Evolutionary conservation across 169 alveolate species (phyloP), one percentile per base, ranked within the genome.

Genomic region (Plasmodium malariae): DNA sequence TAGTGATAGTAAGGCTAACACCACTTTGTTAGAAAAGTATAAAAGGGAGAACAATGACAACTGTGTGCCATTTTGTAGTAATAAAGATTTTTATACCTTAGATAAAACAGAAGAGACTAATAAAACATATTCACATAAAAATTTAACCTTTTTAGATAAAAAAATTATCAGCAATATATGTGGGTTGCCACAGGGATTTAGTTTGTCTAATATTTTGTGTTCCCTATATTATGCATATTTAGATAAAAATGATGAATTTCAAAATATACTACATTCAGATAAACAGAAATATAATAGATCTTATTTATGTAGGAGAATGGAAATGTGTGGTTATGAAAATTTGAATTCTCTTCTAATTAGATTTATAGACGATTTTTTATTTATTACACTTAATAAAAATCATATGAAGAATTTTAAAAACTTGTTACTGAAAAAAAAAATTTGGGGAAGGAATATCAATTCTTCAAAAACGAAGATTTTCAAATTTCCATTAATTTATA

Each of bases 181-280:
- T 40, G 92, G 92, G 3, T 24, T 86, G 17, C 92, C 92, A 59
- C 92, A 86, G 43, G 92, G 92, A 11, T 86, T 86, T 54, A 55
- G 69, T 21, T 70, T 86, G 36, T 86, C 92, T 24, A 86, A 86
- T 72, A 86, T 86, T 2, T 26, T 86, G 14, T 86, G 92, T 4
- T 68, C 92, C 37, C 48, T 86, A 14, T 86, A 86, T 74, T 86
- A 86, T 32, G 92, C 86, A 24, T 70, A 86, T 32, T 63, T 86
- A 36, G 92, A 86, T 74, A 40, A 74, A 70, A 57, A 86, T 86
- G 76, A 55, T 26, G 87, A 86, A n/a, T 86, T 86, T 86, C 92
- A 86, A 86, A 86, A 86, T 17, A 34, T 86, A 37, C 70, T 83
- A 17, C 40, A 54, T 54, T 4, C 85, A 28, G 80, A 83, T 3